A percentile compares a stretch with the other conserved stretches of the same genome.
These are phyloP conservation scores for Uronychia setigera DNA, from an alignment of 73 alveolate species.

Conservation along the genomic window DNA sequence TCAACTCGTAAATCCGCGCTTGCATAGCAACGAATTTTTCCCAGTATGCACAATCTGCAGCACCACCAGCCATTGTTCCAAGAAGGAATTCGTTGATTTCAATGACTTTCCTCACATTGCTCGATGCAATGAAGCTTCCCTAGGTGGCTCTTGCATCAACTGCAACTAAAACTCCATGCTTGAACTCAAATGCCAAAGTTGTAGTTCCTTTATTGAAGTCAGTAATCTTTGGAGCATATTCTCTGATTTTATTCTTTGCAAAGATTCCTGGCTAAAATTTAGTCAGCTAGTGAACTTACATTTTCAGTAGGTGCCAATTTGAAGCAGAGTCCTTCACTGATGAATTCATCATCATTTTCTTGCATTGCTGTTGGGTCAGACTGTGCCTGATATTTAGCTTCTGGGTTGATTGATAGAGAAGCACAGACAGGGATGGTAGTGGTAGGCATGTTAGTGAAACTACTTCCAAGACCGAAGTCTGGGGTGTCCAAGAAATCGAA, in stretches of 20 bases:
- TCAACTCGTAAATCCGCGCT: constrained; percentile 96
- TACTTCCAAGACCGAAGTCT: constrained; percentile 67
- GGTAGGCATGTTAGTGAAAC: constrained; percentile 58
- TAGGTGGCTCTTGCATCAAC: constrained; percentile 99
- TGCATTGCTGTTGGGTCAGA: constrained; percentile 9
- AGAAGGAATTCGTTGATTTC: constrained; percentile 97
- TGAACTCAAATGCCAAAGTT: constrained; percentile 93
- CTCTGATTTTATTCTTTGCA: constrained; percentile 9
- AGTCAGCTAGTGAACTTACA: no score
- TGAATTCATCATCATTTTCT: constrained; percentile 25
- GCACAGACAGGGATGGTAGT: constrained; percentile 35
- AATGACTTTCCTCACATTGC: constrained; percentile 95
- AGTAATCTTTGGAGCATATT: constrained; percentile 78
- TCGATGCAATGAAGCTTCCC: constrained; percentile 98
- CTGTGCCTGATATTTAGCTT: constrained; percentile 49
- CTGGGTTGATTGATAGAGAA: constrained; percentile 20
- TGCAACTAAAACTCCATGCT: constrained; percentile 98
- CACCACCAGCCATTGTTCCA: constrained; percentile 99
- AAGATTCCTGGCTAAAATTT: constrained; percentile 28
- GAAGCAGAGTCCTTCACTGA: constrained; percentile 52
- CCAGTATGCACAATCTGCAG: constrained; percentile 99
- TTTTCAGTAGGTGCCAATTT: constrained; percentile 62
- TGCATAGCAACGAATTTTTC: constrained; percentile 94
- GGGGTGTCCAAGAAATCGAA: constrained; percentile 55
- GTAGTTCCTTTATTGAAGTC: constrained; percentile 96